Base-by-base conservation (phyloP, 176 grass and related monocot genomes). In the bread wheat (Triticum aestivum) region DNA sequence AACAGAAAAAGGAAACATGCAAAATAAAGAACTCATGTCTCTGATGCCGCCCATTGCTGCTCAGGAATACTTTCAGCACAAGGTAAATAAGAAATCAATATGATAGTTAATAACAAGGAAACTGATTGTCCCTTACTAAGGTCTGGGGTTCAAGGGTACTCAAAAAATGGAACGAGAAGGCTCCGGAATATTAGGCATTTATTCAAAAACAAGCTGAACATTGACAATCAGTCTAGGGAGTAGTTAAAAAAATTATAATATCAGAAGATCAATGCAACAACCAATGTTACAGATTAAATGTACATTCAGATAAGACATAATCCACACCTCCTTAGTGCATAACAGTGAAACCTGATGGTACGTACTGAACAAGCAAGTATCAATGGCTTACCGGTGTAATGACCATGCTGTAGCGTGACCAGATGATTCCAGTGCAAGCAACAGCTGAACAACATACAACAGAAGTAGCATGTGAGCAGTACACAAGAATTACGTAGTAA, bases 371-470 rank as follows among this genome's bases (percentile, higher is more conserved):
- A 88, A 84, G 37, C 18, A 88, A 84, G 37, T 61, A 85, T 37
- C 3, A 26, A 63, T 45, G 78, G 35, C 79, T 79, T 89, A 97
- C 92, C 8, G 94, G 92, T 66, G 83, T 92, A 79, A 97, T 92
- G 71, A 94, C 90, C 83, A 85, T 42, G 66, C 92, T 92, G 79
- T 92, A 97, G 37, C 89, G 92, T 11, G 83, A 92, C 94, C 94
- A 97, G 44, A 94, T 67, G 52, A 94, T 15, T 75, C 89, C 87
- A 73, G 91, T 93, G 78, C 82, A 79, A 89, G 89, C 35, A 66
- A 98, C 96, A 95, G 90, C 93, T 98, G 85, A 11, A 76, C 9
- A 35, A 26, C 77, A 56, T 65, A 84, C 21, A 76, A 35, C 38
- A 85, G 7, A 78, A 33, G 78, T 47, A 84, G 21, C 14, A 52